Evolutionary conservation across 352 stramenopile species (phyloP), one percentile per base, ranked within the genome.

Genomic region (Peronosclerospora sorghi): DNA sequence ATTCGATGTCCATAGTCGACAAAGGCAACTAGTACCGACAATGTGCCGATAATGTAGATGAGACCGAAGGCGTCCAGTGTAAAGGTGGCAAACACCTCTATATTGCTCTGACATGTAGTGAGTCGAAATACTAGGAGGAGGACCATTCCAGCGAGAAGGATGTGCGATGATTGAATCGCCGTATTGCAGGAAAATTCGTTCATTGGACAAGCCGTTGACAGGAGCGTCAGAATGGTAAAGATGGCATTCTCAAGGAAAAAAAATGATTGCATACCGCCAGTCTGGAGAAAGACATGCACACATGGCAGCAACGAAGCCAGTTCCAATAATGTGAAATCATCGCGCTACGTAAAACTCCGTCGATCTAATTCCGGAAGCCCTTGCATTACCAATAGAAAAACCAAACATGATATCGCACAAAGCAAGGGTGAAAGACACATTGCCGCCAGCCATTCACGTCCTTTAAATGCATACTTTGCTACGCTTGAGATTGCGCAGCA

Each of bases 21-120:
- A 32, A 83, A 73, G 1, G 64, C 58, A 12, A 85, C 61, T 2
- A 85, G 41, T 4, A 75, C 46, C 2, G 61, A 75, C 15, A 85
- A 50, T 32, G 51, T 72, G 19, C 69, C 66, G 8, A 75, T 63
- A 19, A 85, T 79, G 59, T 85, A 85, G 35, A 79, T 20, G 15
- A 85, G 62, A 7, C 73, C 73, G 8, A 85, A 26, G 2, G 55
- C 38, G 32, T 85, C 73, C 24, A 85, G 45, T 23, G 68, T 56
- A 23, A 81, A 67, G 4, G 62, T 61, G 1, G 83, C 20, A 15
- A 83, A 58, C 0, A 55, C 54, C 23, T 73, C 56, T n/a, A 43
- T 34, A 5, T 59, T 53, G 15, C 41, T 48, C 12, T 42, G 51
- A 41, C 38, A 57, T 19, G 62, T 69, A 34, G 56, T 39, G 20